Conservation (phyloP, 768 basidiomycete genomes). For the Boletus barrowsii region DNA sequence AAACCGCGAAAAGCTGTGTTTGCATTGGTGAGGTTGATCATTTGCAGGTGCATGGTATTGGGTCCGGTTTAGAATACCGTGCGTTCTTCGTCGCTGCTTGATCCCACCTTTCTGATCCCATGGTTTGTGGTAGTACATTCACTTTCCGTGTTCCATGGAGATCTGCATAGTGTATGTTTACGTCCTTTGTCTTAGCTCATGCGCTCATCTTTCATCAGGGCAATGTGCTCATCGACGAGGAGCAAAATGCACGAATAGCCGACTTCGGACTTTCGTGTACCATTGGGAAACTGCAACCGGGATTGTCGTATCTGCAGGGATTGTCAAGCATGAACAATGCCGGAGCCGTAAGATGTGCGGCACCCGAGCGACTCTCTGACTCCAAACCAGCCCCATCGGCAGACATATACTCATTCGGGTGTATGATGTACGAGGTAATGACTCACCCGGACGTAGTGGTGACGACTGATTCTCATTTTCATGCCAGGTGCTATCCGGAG, state of each 20-base stretch:
- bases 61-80: background rate
- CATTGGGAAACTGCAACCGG: background rate
- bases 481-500: background rate
- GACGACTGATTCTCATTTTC: background rate
- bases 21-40: background rate
- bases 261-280: background rate
- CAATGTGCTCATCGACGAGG: background rate
- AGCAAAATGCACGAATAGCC: background rate
- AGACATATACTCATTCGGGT: conserved; percentile 4
- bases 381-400: background rate
- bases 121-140: background rate
- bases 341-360: background rate
- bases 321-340: background rate
- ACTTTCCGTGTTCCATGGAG: background rate
- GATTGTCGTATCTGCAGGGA: background rate
- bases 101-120: background rate
- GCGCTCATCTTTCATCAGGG: background rate
- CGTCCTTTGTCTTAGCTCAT: background rate
- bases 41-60: background rate
- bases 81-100: background rate
- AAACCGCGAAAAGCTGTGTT: too few species aligned
- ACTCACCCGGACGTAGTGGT: background rate
- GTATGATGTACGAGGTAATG: conserved; percentile 1
- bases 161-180: background rate
- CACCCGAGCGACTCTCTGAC: too few species aligned